phyloP scores from a whole-genome alignment of 148 eudicot species.

The Rhododendron mucronatum region DNA sequence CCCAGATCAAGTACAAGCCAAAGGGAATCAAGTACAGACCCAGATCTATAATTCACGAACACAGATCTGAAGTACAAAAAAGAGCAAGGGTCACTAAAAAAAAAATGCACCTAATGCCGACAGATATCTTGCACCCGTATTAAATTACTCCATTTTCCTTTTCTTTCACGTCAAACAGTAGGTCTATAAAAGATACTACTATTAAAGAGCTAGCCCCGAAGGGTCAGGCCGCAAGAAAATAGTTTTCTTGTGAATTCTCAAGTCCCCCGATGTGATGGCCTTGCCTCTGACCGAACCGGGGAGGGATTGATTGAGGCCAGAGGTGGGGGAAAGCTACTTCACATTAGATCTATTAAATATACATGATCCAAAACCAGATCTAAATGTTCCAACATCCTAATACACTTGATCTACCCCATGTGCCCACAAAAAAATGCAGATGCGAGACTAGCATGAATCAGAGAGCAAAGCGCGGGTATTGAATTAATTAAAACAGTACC shows the following conservation, averaged over 20 bases:
- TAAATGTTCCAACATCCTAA: background rate
- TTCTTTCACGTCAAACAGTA: background rate
- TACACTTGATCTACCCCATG: background rate
- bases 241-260: too few species aligned
- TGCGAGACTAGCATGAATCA: too few species aligned
- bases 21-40: background rate
- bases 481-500: background rate
- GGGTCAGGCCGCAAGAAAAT: too few species aligned
- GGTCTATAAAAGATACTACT: background rate
- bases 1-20: too few species aligned
- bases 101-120: background rate
- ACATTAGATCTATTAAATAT: background rate
- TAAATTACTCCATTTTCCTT: background rate
- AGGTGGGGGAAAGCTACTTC: background rate
- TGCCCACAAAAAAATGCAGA: background rate
- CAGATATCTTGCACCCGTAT: background rate
- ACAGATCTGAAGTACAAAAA: constrained; percentile 7
- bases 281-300: too few species aligned
- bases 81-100: background rate
- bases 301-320: too few species aligned
- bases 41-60: background rate
- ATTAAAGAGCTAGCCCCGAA: background rate
- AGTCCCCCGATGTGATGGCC: too few species aligned
- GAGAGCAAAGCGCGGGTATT: background rate
- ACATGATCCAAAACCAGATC: constrained; percentile 7